Conservation (phyloP, 2,329 filamentous ascomycete species). For the Penicillium griseofulvum region DNA sequence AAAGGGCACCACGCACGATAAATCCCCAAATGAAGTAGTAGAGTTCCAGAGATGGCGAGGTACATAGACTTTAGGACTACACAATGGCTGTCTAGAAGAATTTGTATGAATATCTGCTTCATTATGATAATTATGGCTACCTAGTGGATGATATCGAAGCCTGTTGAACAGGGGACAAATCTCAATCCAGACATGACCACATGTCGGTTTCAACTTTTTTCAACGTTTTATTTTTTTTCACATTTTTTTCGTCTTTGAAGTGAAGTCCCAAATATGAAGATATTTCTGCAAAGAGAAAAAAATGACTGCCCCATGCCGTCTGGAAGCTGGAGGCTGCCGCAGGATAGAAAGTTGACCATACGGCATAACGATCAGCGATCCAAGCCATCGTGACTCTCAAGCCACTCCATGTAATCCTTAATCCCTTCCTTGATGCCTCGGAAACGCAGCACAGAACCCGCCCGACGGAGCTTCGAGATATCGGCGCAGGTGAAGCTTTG, state of each 20-base stretch:
- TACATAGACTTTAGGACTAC: not conserved
- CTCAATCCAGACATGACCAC: not conserved
- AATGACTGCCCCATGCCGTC: not conserved
- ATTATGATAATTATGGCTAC: not conserved
- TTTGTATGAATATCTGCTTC: not conserved
- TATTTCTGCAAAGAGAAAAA: not conserved
- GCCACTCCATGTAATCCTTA: slow-evolving; percentile 4
- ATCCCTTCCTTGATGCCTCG: not conserved
- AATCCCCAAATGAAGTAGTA: not conserved
- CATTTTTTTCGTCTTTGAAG: too few species aligned
- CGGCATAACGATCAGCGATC: not conserved
- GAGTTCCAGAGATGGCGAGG: not conserved
- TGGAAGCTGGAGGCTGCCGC: not conserved
- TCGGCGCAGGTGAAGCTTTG: slow-evolving; percentile 2
- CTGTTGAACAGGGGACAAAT: not conserved
- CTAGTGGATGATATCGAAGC: not conserved
- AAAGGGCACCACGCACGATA: too few species aligned
- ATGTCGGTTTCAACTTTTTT: too few species aligned
- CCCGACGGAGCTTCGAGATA: slow-evolving; percentile 4
- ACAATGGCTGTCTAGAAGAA: not conserved
- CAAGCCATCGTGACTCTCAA: not conserved
- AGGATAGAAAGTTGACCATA: not conserved
- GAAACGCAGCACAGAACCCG: not conserved
- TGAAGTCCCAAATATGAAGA: not conserved
- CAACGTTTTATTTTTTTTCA: not conserved